phyloP scores from a whole-genome alignment of 768 basidiomycete species.

The Lentinula boryana region DNA sequence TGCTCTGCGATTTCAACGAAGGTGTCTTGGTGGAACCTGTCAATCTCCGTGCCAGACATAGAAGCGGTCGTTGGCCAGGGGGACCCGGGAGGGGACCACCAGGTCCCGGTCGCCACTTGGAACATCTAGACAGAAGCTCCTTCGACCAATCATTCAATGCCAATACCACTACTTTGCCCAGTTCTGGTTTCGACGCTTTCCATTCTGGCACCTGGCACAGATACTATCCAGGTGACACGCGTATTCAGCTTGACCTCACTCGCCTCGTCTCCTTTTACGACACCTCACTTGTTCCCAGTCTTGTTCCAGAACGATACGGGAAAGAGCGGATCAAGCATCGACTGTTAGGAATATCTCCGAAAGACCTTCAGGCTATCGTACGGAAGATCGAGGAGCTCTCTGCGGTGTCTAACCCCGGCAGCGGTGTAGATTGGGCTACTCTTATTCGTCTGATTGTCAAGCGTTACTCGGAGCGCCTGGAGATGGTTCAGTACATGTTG shows the following conservation, averaged over 20 bases:
- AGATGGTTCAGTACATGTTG: constrained; percentile 31
- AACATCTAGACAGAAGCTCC: background rate
- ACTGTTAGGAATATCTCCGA: constrained; percentile 22
- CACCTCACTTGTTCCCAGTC: constrained; percentile 25
- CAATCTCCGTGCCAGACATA: constrained; percentile 16
- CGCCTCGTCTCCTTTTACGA: constrained; percentile 40
- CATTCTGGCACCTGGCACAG: constrained; percentile 36
- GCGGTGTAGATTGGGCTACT: constrained; percentile 35
- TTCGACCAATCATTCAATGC: no score
- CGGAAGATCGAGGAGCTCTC: constrained; percentile 21
- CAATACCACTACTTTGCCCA: background rate
- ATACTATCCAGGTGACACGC: constrained; percentile 35
- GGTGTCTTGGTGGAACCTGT: constrained; percentile 32
- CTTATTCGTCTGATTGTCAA: constrained; percentile 31
- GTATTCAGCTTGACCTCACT: constrained; percentile 34
- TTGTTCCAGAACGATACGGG: constrained; percentile 22
- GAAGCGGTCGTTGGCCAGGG: background rate
- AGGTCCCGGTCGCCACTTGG: background rate
- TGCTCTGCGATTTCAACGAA: constrained; percentile 39
- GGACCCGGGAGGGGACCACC: background rate
- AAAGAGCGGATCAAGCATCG: constrained; percentile 30
- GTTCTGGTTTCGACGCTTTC: constrained; percentile 13
- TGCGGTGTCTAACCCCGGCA: constrained; percentile 6
- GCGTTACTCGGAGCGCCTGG: constrained; percentile 36
- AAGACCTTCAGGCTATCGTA: constrained; percentile 20